Base-by-base conservation (phyloP, 1,284 basidiomycete genomes). In the Leccinum subfulvum region DNA sequence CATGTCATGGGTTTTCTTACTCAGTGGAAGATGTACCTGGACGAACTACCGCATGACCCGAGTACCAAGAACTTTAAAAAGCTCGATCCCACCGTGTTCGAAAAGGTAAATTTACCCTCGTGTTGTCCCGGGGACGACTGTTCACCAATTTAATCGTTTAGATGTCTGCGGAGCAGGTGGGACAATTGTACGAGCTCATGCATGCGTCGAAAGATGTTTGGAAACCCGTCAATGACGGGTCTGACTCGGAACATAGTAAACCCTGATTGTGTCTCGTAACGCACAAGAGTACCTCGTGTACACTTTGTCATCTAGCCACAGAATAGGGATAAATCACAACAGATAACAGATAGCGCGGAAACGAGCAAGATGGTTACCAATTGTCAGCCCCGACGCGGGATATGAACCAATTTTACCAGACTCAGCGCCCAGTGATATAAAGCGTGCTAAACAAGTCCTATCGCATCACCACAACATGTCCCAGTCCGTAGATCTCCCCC, bases 131-230 rank as follows among this genome's bases (percentile, higher is more conserved):
- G 16, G 0, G 16, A n/a, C n/a, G 16, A 37, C 21, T 16, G 10
- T 57, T 58, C 11, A 56, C 53, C 61, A 26, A 57, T 60, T 37
- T 21, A 11, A n/a, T 28, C 7, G 1, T 56, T 49, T 64, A 95
- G 90, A 89, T 97, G 85, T 94, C 91, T n/a, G 77, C 82, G n/a
- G 91, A 96, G 74, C 95, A 97, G 74, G 81, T 97, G 4, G 91
- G 91, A 1, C 95, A 97, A 74, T 77, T 97, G 52, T 94, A 96
- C 72, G 94, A 96, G 75, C 82, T 98, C 63, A 94, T 96, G 92
- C 89, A 93, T 67, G 91, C 88, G 1, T 89, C 93, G 0, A 93
- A 92, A 72, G 89, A 90, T 63, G 82, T 95, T 13, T 95, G 91
- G 92, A 94, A 90, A 73, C 80, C 84, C 18, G 74, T 79, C 37